Conservation (phyloP, 768 basidiomycete species). For the Phanerochaete carnosa region DNA sequence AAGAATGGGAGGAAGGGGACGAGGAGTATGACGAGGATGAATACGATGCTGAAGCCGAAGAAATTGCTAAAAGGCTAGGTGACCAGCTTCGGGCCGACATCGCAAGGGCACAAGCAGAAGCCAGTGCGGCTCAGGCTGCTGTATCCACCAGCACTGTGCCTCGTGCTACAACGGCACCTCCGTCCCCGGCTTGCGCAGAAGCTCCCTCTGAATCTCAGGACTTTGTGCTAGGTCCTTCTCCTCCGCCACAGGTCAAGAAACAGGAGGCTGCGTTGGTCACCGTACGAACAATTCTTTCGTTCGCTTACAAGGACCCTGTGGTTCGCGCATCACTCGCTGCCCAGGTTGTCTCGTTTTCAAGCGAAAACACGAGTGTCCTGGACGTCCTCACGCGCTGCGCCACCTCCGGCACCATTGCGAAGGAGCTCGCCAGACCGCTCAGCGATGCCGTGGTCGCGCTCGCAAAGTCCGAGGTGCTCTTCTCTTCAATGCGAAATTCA, state of each 20-base stretch:
- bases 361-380: slow-evolving; percentile 48
- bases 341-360: slow-evolving; percentile 43
- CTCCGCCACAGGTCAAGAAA: slow-evolving; percentile 31
- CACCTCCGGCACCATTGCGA: slow-evolving; percentile 44
- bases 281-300: slow-evolving; percentile 58
- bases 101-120: slow-evolving; percentile 54
- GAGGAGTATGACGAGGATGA: slow-evolving; percentile 58
- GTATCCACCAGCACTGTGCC: slow-evolving; percentile 1
- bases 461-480: slow-evolving; percentile 63
- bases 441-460: slow-evolving; percentile 62
- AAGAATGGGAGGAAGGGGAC: slow-evolving; percentile 36
- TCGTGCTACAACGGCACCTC: background rate
- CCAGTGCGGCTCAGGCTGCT: slow-evolving; percentile 15
- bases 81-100: slow-evolving; percentile 80
- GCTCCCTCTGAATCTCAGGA: background rate
- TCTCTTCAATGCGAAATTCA: slow-evolving; percentile 61
- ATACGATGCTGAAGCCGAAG: slow-evolving; percentile 68
- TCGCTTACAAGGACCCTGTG: slow-evolving; percentile 52
- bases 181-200: slow-evolving; percentile 3
- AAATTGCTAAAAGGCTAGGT: slow-evolving; percentile 69
- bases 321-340: slow-evolving; percentile 54
- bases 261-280: slow-evolving; percentile 62
- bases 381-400: slow-evolving; percentile 52
- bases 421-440: slow-evolving; percentile 50
- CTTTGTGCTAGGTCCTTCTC: too few species aligned